Evolutionary conservation across 495 filamentous ascomycete species (phyloP).

Genomic region (Neurospora sp.): DNA sequence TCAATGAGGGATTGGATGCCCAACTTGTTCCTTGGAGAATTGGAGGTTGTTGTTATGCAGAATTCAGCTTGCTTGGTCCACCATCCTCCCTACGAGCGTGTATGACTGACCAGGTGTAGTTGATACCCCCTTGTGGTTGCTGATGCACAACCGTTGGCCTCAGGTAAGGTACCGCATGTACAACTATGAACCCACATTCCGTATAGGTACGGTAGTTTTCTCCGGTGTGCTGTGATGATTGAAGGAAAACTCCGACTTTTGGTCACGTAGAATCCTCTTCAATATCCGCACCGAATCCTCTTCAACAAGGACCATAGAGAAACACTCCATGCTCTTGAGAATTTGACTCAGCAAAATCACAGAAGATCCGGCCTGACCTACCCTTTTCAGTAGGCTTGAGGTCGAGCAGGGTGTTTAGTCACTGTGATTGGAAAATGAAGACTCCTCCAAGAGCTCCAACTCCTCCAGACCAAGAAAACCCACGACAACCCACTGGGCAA

Average conservation of each 20-base stretch:
- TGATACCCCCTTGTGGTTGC: background rate
- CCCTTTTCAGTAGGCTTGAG: background rate
- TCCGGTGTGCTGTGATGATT: background rate
- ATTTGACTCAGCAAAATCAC: background rate
- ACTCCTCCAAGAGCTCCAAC: background rate
- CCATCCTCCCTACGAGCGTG: background rate
- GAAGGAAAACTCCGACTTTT: background rate
- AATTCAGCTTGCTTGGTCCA: background rate
- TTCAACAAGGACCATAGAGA: background rate
- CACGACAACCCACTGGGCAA: background rate
- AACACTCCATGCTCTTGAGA: background rate
- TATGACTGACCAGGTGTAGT: background rate
- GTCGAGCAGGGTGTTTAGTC: background rate
- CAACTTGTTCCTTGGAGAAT: background rate
- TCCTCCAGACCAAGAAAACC: background rate
- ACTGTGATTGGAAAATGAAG: background rate
- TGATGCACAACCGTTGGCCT: background rate
- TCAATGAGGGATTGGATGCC: background rate
- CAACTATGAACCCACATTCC: background rate
- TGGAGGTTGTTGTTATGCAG: background rate
- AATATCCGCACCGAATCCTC: background rate
- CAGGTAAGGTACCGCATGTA: background rate
- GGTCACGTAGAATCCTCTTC: background rate
- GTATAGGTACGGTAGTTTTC: background rate
- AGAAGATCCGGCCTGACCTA: background rate